Evolutionary conservation across 306 rosid species (phyloP).

Genomic region (Boehmeria nivea): DNA sequence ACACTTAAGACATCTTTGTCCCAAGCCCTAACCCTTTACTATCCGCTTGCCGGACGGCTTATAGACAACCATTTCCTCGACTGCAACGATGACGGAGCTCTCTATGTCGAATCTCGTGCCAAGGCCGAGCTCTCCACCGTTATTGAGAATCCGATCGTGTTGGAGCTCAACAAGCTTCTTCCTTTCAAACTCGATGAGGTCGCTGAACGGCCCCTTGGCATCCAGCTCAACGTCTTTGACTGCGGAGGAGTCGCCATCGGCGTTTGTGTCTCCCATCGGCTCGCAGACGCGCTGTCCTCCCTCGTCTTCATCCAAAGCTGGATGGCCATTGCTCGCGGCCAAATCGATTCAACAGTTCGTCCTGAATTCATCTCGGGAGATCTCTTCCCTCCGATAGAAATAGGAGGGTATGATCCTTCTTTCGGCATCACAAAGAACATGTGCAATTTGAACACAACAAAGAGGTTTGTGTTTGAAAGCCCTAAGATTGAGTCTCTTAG

Average conservation of each 20-base stretch:
- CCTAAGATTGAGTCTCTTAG: constrained; percentile 33
- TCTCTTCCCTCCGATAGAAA: constrained; percentile 50
- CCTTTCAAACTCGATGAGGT: constrained; percentile 20
- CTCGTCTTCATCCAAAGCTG: constrained; percentile 13
- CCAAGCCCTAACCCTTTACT: constrained; percentile 20
- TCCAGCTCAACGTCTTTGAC: constrained; percentile 27
- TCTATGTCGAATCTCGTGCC: constrained; percentile 11
- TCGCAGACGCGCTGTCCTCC: constrained; percentile 21
- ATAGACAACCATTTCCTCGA: constrained; percentile 8
- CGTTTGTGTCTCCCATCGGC: constrained; percentile 22
- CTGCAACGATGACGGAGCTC: constrained; percentile 27
- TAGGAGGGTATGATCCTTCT: constrained; percentile 23
- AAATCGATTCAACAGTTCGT: not conserved
- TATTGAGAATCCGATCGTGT: constrained; percentile 8
- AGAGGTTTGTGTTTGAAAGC: constrained; percentile 44
- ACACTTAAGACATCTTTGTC: constrained; percentile 21
- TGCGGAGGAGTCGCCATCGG: constrained; percentile 26
- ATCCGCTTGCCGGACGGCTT: constrained; percentile 29
- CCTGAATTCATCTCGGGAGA: constrained; percentile 38
- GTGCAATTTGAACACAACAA: constrained; percentile 23
- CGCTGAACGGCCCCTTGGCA: constrained; percentile 2
- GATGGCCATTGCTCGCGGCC: constrained; percentile 17
- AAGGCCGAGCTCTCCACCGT: constrained; percentile 4
- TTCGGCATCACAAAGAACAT: constrained; percentile 29
- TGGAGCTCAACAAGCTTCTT: constrained; percentile 19